Percentiles rank a stretch among this genome's conserved stretches.
phyloP scores from a whole-genome alignment of 2,329 filamentous ascomycete species.

The Cryphonectria parasitica region DNA sequence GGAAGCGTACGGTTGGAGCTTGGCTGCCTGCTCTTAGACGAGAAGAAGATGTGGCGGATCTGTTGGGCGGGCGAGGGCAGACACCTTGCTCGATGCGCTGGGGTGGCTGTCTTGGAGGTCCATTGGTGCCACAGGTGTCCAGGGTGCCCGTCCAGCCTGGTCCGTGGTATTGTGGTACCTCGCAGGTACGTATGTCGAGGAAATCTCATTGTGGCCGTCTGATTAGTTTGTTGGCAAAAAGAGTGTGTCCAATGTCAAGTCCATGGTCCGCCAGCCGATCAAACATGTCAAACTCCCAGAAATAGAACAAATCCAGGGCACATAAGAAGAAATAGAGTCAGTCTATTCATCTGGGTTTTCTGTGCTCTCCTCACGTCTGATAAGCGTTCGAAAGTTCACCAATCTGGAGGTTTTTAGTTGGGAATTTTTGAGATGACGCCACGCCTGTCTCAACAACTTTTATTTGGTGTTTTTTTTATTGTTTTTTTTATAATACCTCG shows the following conservation, averaged over 20 bases:
- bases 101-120: not conserved
- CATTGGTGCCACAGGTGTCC: not conserved
- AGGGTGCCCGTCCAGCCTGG: not conserved
- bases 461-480: too few species aligned
- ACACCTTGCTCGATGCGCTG: not conserved
- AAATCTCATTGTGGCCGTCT: not conserved
- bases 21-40: slow-evolving; percentile 22
- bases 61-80: slow-evolving; percentile 5
- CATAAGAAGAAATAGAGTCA: not conserved
- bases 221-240: not conserved
- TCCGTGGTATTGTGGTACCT: not conserved
- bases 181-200: slow-evolving; percentile 2
- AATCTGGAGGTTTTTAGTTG: not conserved
- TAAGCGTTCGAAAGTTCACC: not conserved
- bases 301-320: not conserved
- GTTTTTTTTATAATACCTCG: not conserved
- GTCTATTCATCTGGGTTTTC: not conserved
- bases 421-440: not conserved
- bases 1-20: slow-evolving; percentile 33
- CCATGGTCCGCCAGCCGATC: not conserved
- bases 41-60: slow-evolving; percentile 29
- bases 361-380: not conserved
- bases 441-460: not conserved
- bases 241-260: not conserved
- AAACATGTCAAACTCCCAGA: not conserved